Conservation (phyloP, 192 early-diverging fungal species). For the Umbelopsis ramanniana region DNA sequence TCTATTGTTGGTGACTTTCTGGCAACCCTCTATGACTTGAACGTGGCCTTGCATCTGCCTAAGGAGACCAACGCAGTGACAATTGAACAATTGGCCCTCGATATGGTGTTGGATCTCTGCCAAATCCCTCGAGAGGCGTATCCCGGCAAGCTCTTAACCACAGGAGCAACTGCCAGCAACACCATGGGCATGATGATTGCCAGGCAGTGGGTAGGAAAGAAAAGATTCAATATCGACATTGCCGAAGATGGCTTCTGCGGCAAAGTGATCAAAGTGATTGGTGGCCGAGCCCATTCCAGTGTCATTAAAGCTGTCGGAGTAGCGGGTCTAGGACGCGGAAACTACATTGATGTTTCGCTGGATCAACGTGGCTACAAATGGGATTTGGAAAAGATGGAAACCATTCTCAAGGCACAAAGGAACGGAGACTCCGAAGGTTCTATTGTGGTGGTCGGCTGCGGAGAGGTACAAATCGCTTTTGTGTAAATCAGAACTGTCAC, state of each 20-base stretch:
- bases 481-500: neutral
- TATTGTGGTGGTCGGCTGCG: constrained; percentile 54
- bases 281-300: constrained; percentile 47
- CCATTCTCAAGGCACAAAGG: constrained; percentile 11
- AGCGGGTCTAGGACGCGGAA: constrained; percentile 52
- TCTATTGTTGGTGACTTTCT: constrained; percentile 47
- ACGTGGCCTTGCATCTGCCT: constrained; percentile 40
- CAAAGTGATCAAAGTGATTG: constrained; percentile 36
- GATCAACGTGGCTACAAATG: constrained; percentile 3
- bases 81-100: constrained; percentile 46
- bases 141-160: constrained; percentile 53
- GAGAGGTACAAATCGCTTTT: constrained; percentile 60
- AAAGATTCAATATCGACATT: constrained; percentile 39
- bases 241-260: constrained; percentile 54
- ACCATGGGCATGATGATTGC: constrained; percentile 52
- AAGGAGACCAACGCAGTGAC: constrained; percentile 47
- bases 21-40: constrained; percentile 43
- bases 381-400: constrained; percentile 29
- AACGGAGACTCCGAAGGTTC: constrained; percentile 29
- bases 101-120: constrained; percentile 55
- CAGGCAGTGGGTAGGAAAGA: constrained; percentile 44
- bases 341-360: constrained; percentile 46
- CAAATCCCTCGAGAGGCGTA: constrained; percentile 40
- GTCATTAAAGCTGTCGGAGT: constrained; percentile 57
- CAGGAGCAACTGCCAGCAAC: constrained; percentile 61